These are phyloP conservation scores for Fusarium annulatum DNA, from an alignment of 2,329 filamentous ascomycete genomes.

Conservation along the genomic window DNA sequence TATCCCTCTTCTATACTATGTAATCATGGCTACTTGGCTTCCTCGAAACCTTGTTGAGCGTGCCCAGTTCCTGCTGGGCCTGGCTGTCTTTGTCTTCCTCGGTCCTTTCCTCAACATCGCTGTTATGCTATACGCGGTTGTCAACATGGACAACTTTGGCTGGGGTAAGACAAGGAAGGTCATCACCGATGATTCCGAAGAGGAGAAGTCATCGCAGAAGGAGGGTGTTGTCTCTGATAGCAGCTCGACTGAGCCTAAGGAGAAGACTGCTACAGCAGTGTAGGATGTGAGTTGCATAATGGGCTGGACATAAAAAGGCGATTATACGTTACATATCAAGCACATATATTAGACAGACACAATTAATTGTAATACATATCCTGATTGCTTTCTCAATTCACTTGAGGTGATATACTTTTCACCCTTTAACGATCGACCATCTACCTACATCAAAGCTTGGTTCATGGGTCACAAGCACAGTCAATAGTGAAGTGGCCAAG, in stretches of 20 bases:
- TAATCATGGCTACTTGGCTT: background rate
- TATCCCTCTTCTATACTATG: background rate
- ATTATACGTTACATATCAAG: background rate
- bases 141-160: background rate
- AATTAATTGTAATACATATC: background rate
- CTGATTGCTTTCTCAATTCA: background rate
- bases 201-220: background rate
- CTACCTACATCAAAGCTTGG: no score
- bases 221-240: background rate
- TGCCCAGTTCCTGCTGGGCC: background rate
- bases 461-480: background rate
- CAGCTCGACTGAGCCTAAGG: background rate
- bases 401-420: accelerated
- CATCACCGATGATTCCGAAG: background rate
- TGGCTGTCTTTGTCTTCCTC: background rate
- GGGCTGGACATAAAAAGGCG: background rate
- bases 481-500: background rate
- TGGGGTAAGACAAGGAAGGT: background rate
- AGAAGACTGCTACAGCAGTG: background rate
- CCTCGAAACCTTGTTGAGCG: background rate
- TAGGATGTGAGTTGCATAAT: background rate
- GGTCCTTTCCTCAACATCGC: background rate
- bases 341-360: background rate
- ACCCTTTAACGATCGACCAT: background rate
- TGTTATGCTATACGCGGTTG: background rate